Evolutionary conservation across 2,329 filamentous ascomycete species (phyloP), one percentile per base, ranked within the genome.

Genomic region (Colletotrichum tropicicola): DNA sequence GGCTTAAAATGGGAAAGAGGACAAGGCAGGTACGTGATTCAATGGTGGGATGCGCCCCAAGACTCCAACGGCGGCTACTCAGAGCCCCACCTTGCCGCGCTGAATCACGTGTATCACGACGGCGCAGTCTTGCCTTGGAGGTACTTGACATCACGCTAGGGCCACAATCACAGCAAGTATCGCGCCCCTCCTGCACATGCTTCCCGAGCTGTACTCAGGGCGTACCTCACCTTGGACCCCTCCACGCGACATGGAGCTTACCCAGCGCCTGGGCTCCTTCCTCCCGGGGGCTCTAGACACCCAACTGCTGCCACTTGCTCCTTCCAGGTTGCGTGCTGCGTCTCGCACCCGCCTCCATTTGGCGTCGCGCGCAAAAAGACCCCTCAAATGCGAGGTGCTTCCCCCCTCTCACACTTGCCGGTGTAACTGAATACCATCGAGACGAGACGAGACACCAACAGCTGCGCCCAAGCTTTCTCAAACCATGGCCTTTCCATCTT

Each of bases 171-270:
- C 25, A 17, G 32, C n/a, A 66, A 58, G 63, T 66, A 47, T 19
- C 25, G 37, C 48, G 59, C 53, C 63, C 59, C 59, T 59, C 59
- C 59, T 52, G 63, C 63, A 66, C 59, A 65, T 66, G 59, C 63
- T 65, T 64, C 43, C 39, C 30, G 25, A 58, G 51, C 41, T 47
- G 52, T 64, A 57, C 39, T 28, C 37, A 25, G 49, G 7, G 13
- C 32, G 62, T 62, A 64, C 59, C 32, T 58, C 32, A 21, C 39
- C 51, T 41, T 25, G 21, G 25, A 56, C 62, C 57, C 62, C 44
- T 62, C 60, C 43, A 51, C 43, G 28, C 49, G 15, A 51, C 37
- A 55, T 45, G 43, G 57, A 65, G 56, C 61, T 64, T 54, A 48
- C 47, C 56, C 47, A 49, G 48, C 27, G 45, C 32, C 43, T 55